Evolutionary conservation across 345 rosid species (phyloP).

Genomic region (Excoecaria agallocha): DNA sequence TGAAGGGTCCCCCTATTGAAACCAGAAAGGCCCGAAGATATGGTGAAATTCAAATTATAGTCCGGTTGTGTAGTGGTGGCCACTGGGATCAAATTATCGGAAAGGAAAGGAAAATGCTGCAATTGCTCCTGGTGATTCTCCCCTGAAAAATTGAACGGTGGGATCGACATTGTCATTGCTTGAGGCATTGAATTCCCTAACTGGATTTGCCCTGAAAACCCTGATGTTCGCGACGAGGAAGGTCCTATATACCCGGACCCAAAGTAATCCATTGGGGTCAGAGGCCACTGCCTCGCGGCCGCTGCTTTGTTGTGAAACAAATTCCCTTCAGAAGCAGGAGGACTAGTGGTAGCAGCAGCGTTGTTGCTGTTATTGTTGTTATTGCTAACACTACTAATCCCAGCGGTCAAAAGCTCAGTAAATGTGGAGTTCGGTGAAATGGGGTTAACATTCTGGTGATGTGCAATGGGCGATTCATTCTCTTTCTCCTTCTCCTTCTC

Average conservation of each 20-base stretch:
- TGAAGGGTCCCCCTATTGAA: slow-evolving; percentile 99
- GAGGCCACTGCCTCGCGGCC: slow-evolving; percentile 52
- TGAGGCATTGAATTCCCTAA: slow-evolving; percentile 37
- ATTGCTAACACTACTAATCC: slow-evolving; percentile 34
- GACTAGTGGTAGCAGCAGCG: slow-evolving; percentile 26
- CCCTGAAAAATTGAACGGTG: slow-evolving; percentile 37
- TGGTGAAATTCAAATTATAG: slow-evolving; percentile 76
- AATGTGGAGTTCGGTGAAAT: slow-evolving; percentile 59
- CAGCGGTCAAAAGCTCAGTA: slow-evolving; percentile 80
- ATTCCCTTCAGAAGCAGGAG: slow-evolving; percentile 40
- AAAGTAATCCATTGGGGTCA: slow-evolving; percentile 66
- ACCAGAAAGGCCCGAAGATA: slow-evolving; percentile 78
- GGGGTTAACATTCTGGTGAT: slow-evolving; percentile 29
- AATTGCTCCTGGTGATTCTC: slow-evolving; percentile 43
- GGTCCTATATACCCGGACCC: slow-evolving; percentile 46
- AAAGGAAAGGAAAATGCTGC: slow-evolving; percentile 67
- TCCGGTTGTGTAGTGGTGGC: slow-evolving; percentile 39
- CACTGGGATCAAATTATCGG: slow-evolving; percentile 75
- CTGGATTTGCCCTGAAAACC: slow-evolving; percentile 51
- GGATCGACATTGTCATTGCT: slow-evolving; percentile 32
- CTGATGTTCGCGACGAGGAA: slow-evolving; percentile 40
- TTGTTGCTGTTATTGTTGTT: slow-evolving; percentile 4
- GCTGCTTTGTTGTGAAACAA: slow-evolving; percentile 33
- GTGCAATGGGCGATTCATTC: slow-evolving; percentile 30
- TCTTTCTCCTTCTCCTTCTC: slow-evolving; percentile 62